Conservation (phyloP, 2,329 filamentous ascomycete genomes). For the Ascocoryne sarcoides region DNA sequence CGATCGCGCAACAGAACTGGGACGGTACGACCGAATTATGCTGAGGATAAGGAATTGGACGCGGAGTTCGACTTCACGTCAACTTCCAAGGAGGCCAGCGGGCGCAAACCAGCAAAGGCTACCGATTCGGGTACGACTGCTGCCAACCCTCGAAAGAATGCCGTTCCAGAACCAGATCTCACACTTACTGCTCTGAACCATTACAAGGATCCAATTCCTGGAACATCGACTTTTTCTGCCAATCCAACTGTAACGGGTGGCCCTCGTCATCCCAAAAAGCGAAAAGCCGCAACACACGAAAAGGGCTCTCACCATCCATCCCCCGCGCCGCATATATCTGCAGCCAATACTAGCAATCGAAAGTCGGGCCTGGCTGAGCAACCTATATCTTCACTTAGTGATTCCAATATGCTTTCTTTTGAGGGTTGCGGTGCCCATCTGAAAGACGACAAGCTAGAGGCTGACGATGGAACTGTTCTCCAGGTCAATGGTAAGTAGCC, state of each 20-base stretch:
- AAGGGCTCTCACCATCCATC: constrained; percentile 8
- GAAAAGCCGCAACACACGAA: constrained; percentile 55
- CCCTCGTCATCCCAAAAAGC: constrained; percentile 60
- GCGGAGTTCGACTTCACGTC: constrained; percentile 69
- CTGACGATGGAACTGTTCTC: constrained; percentile 83
- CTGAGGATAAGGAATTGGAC: constrained; percentile 86
- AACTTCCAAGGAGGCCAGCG: constrained; percentile 43
- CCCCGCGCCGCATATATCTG: constrained; percentile 6
- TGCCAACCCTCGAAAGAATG: constrained; percentile 33
- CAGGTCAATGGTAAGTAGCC: constrained; percentile 69
- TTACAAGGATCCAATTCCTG: constrained; percentile 42
- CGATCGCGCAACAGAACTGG: constrained; percentile 83
- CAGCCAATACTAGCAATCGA: constrained; percentile 10
- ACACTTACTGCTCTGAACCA: constrained; percentile 21
- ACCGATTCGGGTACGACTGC: constrained; percentile 15
- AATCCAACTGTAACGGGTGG: constrained; percentile 28
- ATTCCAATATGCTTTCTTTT: constrained; percentile 87
- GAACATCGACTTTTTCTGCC: constrained; percentile 49
- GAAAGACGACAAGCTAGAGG: constrained; percentile 69
- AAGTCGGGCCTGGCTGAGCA: constrained; percentile 15
- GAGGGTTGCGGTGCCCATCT: constrained; percentile 60
- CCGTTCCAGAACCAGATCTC: constrained; percentile 24
- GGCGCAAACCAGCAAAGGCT: constrained; percentile 45
- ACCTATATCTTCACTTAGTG: constrained; percentile 30
- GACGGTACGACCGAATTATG: constrained; percentile 81